Percentiles rank a stretch among this genome's conserved stretches.
These are phyloP conservation scores for Tylopilus vinaceipallidus DNA, from an alignment of 768 basidiomycete species.

Conservation along the genomic window DNA sequence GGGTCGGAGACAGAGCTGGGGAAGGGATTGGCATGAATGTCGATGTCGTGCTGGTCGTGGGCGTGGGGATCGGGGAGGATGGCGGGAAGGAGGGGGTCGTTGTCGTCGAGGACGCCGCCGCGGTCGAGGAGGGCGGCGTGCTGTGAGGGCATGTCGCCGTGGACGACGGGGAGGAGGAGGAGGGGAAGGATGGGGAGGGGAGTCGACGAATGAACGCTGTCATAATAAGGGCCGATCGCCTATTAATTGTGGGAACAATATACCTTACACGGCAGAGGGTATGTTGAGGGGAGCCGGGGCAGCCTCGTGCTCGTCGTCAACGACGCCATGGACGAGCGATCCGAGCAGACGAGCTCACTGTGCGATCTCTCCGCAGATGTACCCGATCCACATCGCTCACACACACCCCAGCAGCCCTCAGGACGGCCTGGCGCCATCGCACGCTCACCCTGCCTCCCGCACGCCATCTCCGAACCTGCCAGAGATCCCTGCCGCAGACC, in stretches of 20 bases:
- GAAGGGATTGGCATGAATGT: slow-evolving; percentile 30
- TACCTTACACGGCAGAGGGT: slow-evolving; percentile 4
- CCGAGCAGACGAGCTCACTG: slow-evolving; percentile 19
- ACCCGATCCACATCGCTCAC: slow-evolving; percentile 19
- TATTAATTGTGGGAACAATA: slow-evolving; percentile 25
- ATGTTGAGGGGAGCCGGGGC: neutral
- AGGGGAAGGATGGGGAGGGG: slow-evolving; percentile 5
- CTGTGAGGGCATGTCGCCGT: slow-evolving; percentile 21
- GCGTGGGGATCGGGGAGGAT: slow-evolving; percentile 23
- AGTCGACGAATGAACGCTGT: slow-evolving; percentile 22
- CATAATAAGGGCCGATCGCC: slow-evolving; percentile 34
- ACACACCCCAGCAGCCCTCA: slow-evolving; percentile 17
- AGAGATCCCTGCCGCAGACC: slow-evolving; percentile 49
- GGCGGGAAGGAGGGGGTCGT: slow-evolving; percentile 8
- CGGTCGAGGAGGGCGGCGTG: slow-evolving; percentile 19
- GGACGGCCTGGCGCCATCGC: slow-evolving; percentile 19
- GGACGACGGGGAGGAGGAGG: neutral
- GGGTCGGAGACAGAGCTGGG: slow-evolving; percentile 13
- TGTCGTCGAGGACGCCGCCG: slow-evolving; percentile 20
- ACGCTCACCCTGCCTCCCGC: slow-evolving; percentile 18
- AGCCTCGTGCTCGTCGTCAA: slow-evolving; percentile 27
- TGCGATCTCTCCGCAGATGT: slow-evolving; percentile 18
- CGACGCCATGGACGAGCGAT: slow-evolving; percentile 28
- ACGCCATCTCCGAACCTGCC: slow-evolving; percentile 41
- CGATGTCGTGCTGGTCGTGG: slow-evolving; percentile 33